Evolutionary conservation across 1,284 basidiomycete species (phyloP), one percentile per base, ranked within the genome.

Genomic region (Pseudozyma thailandica): DNA sequence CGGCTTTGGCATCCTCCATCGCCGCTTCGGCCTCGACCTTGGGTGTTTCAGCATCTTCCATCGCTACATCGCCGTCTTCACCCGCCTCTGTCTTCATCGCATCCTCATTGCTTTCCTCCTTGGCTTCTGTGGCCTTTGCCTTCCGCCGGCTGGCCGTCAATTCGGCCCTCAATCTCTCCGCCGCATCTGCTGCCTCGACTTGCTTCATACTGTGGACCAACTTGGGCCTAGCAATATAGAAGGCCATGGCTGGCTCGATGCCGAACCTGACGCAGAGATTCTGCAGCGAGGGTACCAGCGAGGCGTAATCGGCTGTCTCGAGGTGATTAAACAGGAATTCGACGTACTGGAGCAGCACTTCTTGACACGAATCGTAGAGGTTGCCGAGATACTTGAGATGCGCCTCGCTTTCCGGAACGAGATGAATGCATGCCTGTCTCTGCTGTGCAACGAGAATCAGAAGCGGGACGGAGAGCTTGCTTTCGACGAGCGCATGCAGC

Each of bases 331-430:
- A 68, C 26, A 81, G 66, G 50, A 82, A 82, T 41, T 82, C 80
- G 31, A 76, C 65, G 54, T 81, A 82, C 59, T 82, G 81, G 42
- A 82, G 72, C 10, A 82, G 59, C 35, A 77, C 71, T 43, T 78
- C 75, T 27, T 77, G 72, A 39, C 77, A 77, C 20, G 77, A 75
- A 50, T 82, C 81, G 52, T 74, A 81, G 35, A 80, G 65, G 44
- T 80, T 80, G 43, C 74, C 79, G 18, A 82, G 69, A 50, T 79
- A 77, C 59, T 81, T 81, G 53, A 82, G 62, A 41, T 78, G 78
- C 0, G 76, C 76, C 43, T 82, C 79, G 46, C 48, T 70, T 27
- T 79, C 76, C 4, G 77, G 68, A 8, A 70, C 76, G 5, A 77
- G 62, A 31, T 80, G 78, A 18, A 82, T 69, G 56, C 80, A 82